Percentiles rank a stretch among this genome's conserved stretches.
Conservation (phyloP, 495 filamentous ascomycete genomes). For the Bombardia bombarda region DNA sequence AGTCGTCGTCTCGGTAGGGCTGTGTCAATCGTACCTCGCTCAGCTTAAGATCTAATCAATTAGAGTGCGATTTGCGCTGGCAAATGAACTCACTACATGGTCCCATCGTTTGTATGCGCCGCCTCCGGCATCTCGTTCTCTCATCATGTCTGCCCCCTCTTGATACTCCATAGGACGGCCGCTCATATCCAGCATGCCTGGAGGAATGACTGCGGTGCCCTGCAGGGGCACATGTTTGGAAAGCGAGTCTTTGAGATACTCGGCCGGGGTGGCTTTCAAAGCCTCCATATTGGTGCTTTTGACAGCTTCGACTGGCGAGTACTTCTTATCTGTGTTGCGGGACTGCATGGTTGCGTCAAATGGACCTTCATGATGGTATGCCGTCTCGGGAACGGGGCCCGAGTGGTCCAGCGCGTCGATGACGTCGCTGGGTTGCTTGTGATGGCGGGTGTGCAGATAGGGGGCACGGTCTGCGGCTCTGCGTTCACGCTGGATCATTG, state of each 20-base stretch:
- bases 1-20: slow-evolving; percentile 62
- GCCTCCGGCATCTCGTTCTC: slow-evolving; percentile 51
- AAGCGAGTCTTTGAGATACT: slow-evolving; percentile 70
- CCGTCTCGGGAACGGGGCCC: slow-evolving; percentile 34
- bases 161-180: slow-evolving; percentile 71
- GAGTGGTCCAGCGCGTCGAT: slow-evolving; percentile 72
- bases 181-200: slow-evolving; percentile 55
- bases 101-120: slow-evolving; percentile 61
- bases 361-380: slow-evolving; percentile 88
- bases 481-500: slow-evolving; percentile 47
- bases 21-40: slow-evolving; percentile 19
- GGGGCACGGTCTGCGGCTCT: slow-evolving; percentile 55
- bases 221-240: slow-evolving; percentile 74
- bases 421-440: slow-evolving; percentile 60
- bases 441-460: slow-evolving; percentile 45
- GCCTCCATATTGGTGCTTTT: slow-evolving; percentile 66
- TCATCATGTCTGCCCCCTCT: slow-evolving; percentile 80
- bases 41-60: background rate
- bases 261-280: slow-evolving; percentile 71
- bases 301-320: slow-evolving; percentile 72
- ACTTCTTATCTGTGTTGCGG: slow-evolving; percentile 54
- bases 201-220: slow-evolving; percentile 69
- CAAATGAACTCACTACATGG: slow-evolving; percentile 47
- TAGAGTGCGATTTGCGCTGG: background rate
- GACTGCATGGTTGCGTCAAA: slow-evolving; percentile 77